Evolutionary conservation across 352 stramenopile genomes (phyloP).

Genomic region (Globisporangium barbulae): DNA sequence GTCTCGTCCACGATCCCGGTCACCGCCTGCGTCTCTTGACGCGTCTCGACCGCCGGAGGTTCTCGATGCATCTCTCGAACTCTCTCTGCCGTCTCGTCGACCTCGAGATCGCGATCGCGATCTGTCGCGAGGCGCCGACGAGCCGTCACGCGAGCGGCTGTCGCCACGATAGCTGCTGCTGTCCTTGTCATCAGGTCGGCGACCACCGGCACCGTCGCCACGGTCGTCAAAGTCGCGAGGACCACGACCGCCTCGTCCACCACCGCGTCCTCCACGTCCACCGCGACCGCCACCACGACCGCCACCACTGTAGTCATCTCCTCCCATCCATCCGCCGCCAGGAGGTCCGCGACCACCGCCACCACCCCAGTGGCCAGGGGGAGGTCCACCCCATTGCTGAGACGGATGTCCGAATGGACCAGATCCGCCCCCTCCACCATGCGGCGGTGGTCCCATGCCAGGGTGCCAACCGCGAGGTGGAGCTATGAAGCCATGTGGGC

Average conservation of each 20-base stretch:
- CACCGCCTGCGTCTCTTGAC: constrained; percentile 19
- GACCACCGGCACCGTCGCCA: constrained; percentile 38
- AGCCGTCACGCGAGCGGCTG: constrained; percentile 36
- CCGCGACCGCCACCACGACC: constrained; percentile 32
- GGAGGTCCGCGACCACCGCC: constrained; percentile 38
- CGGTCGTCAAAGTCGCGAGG: constrained; percentile 41
- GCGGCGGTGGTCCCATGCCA: constrained; percentile 53
- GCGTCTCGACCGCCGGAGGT: constrained; percentile 16
- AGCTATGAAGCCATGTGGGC: constrained; percentile 47
- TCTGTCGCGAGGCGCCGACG: constrained; percentile 34
- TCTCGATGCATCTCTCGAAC: constrained; percentile 11
- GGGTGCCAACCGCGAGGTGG: constrained; percentile 68
- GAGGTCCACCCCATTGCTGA: constrained; percentile 35
- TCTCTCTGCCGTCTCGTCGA: constrained; percentile 22
- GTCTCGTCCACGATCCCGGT: constrained; percentile 22
- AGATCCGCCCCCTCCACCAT: constrained; percentile 16
- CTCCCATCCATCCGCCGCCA: constrained; percentile 49
- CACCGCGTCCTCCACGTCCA: constrained; percentile 25
- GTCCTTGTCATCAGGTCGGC: constrained; percentile 25
- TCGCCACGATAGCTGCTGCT: constrained; percentile 22
- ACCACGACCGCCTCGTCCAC: constrained; percentile 15
- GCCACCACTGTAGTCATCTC: constrained; percentile 20
- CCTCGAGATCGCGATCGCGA: constrained; percentile 50
- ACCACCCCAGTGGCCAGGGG: constrained; percentile 41
- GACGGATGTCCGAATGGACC: constrained; percentile 30